Conservation (phyloP, 805 yeast species). For the Sugiyamaella valdiviana region DNA sequence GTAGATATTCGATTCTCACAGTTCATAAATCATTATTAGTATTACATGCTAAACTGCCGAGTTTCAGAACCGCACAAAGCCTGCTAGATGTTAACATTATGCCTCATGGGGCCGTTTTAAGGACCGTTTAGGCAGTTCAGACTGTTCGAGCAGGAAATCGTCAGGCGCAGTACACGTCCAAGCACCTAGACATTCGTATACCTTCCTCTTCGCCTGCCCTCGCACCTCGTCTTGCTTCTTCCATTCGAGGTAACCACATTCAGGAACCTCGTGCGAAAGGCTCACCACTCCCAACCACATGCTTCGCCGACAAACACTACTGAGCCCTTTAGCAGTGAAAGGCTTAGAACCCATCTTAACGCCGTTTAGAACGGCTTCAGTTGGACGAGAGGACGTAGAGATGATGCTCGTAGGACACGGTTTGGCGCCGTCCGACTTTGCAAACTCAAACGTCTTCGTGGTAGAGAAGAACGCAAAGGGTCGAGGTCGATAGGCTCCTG, state of each 20-base stretch:
- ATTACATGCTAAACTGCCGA: too few relatives aligned
- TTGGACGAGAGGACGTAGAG: neutral
- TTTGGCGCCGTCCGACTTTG: constrained; percentile 5
- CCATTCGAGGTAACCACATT: neutral
- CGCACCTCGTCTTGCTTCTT: neutral
- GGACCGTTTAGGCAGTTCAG: neutral
- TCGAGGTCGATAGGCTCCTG: constrained; percentile 1
- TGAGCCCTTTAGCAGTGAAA: constrained; percentile 17
- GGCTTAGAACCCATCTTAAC: constrained; percentile 25
- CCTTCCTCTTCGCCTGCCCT: neutral
- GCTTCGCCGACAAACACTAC: constrained; percentile 17
- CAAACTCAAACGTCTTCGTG: constrained; percentile 2
- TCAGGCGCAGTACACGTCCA: neutral
- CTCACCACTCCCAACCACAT: constrained; percentile 8
- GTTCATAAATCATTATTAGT: neutral
- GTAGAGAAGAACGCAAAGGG: constrained; percentile 7
- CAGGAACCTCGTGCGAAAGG: neutral
- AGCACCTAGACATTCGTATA: neutral
- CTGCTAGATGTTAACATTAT: too few relatives aligned
- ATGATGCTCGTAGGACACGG: constrained; percentile 17
- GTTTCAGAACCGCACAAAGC: neutral
- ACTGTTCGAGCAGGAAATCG: neutral
- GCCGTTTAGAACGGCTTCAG: constrained; percentile 24
- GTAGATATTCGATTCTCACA: neutral
- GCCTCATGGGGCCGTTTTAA: neutral